Evolutionary conservation across 768 basidiomycete species (phyloP).

Genomic region (Cyclocybe cylindracea): DNA sequence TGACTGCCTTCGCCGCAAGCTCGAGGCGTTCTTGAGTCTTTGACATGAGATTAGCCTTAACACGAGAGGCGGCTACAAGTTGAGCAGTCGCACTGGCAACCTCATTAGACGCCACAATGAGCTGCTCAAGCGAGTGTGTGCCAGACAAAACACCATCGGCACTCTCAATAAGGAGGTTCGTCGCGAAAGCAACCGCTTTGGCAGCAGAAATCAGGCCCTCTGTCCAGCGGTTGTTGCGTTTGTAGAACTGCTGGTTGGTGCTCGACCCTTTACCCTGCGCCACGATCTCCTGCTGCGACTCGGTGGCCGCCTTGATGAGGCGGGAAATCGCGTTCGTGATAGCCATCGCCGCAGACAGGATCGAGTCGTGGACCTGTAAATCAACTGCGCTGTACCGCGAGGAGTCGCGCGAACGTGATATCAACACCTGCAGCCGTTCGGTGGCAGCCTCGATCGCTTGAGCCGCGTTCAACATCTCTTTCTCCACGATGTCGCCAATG

Average conservation of each 20-base stretch:
- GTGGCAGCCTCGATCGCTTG: constrained; percentile 94
- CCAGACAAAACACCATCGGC: constrained; percentile 98
- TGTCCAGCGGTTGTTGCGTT: constrained; percentile 99
- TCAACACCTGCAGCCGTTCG: constrained; percentile 85
- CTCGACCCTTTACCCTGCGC: constrained; percentile 92
- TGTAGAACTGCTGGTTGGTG: constrained; percentile 96
- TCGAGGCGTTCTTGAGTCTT: constrained; percentile 98
- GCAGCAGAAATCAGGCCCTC: constrained; percentile 98
- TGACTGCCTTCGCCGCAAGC: constrained; percentile 95
- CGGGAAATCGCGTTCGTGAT: constrained; percentile 95
- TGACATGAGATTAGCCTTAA: constrained; percentile 98
- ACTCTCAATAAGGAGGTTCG: constrained; percentile 92
- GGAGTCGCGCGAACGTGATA: constrained; percentile 86
- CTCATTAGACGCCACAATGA: constrained; percentile 99
- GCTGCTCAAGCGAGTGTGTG: constrained; percentile 95
- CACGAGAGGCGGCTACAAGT: constrained; percentile 96
- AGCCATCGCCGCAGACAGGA: constrained; percentile 88
- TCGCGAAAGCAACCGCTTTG: constrained; percentile 96
- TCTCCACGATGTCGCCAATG: constrained; percentile 94
- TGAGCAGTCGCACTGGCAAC: constrained; percentile 97
- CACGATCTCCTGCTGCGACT: constrained; percentile 98
- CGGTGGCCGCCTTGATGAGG: constrained; percentile 94
- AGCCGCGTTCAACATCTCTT: constrained; percentile 94
- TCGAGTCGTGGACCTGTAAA: constrained; percentile 96
- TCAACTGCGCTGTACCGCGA: constrained; percentile 89